Evolutionary conservation across 2,329 filamentous ascomycete species (phyloP), one percentile per base, ranked within the genome.

Genomic region (Aureobasidium mangrovei): DNA sequence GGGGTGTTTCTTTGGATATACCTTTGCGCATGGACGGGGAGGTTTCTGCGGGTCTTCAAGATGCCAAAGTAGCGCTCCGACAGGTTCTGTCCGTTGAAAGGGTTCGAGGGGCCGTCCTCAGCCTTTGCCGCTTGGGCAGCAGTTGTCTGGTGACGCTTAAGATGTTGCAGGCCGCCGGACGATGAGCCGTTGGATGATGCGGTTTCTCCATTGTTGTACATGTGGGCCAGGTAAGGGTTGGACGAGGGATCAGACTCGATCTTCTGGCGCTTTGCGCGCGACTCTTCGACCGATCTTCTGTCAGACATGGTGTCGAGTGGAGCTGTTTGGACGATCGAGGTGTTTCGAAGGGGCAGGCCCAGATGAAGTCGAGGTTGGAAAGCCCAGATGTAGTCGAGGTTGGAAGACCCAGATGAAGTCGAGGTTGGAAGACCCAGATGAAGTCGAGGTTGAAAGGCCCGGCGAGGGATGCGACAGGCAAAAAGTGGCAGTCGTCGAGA

Each of bases 201-300:
- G 57, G 69, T 67, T 38, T 57, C 32, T 38, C 63, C 67, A 48
- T 70, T 68, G 53, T 84, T 78, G 71, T 91, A 83, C 82, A 86
- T 86, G 72, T 98, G 93, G 55, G 90, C 88, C 59, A 98, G 82
- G 74, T 98, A 97, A 1, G 88, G 88, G 69, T 97, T 97, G 67
- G 79, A 66, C 56, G 73, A 72, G 53, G 80, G 78, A 65, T 81
- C 77, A 59, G 69, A 72, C 58, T 72, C 70, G 60, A 75, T 76
- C 66, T 80, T 80, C 64, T 77, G 74, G 58, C 76, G 77, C 71
- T 78, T 84, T 61, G 70, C 69, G 62, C 77, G 73, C 59, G 70
- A 73, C 58, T 70, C 72, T 58, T 77, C 73, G 52, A 70, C 67
- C 66, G 73, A 74, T 69, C 78, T 79, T 71, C 74, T 77, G 70